Conservation (phyloP, 352 stramenopile genomes). For the Pythium phragmitis region DNA sequence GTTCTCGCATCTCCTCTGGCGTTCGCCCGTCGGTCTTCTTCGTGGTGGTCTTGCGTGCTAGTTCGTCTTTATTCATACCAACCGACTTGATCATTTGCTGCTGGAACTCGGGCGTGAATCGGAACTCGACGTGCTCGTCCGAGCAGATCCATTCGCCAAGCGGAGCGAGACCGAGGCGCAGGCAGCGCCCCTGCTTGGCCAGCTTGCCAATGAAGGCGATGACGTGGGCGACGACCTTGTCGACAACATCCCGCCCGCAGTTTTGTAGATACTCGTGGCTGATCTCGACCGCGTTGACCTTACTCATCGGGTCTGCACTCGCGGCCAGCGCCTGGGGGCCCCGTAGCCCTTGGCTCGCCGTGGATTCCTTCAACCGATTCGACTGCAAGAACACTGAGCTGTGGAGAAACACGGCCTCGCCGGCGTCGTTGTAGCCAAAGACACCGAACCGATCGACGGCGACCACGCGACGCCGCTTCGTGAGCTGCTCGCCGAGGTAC, state of each 20-base stretch:
- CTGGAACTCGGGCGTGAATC: slow-evolving; percentile 40
- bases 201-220: slow-evolving; percentile 39
- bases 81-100: slow-evolving; percentile 23
- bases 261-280: slow-evolving; percentile 37
- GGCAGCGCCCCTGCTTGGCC: slow-evolving; percentile 39
- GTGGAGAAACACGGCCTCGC: slow-evolving; percentile 42
- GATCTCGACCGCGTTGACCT: slow-evolving; percentile 31
- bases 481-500: slow-evolving; percentile 36
- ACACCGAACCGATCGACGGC: slow-evolving; percentile 37
- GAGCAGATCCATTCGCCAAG: slow-evolving; percentile 57
- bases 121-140: slow-evolving; percentile 34
- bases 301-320: slow-evolving; percentile 21
- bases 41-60: not conserved
- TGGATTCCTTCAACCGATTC: slow-evolving; percentile 40
- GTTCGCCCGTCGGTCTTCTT: not conserved
- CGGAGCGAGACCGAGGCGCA: slow-evolving; percentile 41
- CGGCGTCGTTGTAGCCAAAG: slow-evolving; percentile 37
- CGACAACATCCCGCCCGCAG: slow-evolving; percentile 42
- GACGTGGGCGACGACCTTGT: slow-evolving; percentile 39
- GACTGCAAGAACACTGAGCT: slow-evolving; percentile 41
- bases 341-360: slow-evolving; percentile 23
- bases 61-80: not conserved
- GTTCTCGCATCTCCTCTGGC: slow-evolving; percentile 13
- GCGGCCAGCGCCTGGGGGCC: slow-evolving; percentile 29
- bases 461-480: slow-evolving; percentile 24